Percentiles rank a stretch among this genome's conserved stretches.
These are phyloP conservation scores for Russula sp. DNA, from an alignment of 768 basidiomycete species.

Conservation along the genomic window DNA sequence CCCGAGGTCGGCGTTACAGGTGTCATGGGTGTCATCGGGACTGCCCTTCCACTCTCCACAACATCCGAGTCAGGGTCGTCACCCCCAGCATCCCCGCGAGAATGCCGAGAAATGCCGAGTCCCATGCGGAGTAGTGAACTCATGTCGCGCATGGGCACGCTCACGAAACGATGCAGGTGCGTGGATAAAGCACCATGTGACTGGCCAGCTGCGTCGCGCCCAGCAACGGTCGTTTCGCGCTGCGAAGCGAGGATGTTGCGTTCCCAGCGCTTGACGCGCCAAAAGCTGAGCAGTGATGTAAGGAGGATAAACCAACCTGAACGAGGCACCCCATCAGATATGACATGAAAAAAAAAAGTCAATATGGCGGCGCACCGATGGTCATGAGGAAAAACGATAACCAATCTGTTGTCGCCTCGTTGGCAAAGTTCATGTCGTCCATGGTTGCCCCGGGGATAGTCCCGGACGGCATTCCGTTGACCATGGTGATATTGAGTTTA, in stretches of 20 bases:
- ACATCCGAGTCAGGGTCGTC: conserved; percentile 1
- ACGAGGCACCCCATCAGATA: not conserved
- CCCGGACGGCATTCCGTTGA: conserved; percentile 14
- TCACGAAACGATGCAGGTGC: conserved; percentile 28
- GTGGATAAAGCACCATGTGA: conserved; percentile 14
- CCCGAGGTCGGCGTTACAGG: conserved; percentile 9
- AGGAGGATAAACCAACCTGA: conserved; percentile 81
- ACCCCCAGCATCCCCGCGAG: conserved; percentile 3
- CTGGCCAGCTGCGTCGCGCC: conserved; percentile 22
- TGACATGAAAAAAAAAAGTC: not conserved
- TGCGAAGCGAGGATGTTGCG: conserved; percentile 61
- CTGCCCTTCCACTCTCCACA: conserved; percentile 7
- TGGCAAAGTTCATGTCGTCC: conserved; percentile 17
- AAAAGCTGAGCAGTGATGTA: conserved; percentile 84
- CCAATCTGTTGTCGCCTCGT: conserved; percentile 81
- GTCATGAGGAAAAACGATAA: conserved; percentile 94
- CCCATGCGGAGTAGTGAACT: conserved; percentile 27
- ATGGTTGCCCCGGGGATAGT: conserved; percentile 12
- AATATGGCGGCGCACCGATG: conserved; percentile 41
- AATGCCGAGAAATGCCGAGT: conserved; percentile 25
- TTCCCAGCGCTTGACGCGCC: conserved; percentile 89
- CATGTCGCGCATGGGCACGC: conserved; percentile 24
- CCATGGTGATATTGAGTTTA: conserved; percentile 23
- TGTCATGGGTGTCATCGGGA: conserved; percentile 2
- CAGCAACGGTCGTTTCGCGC: conserved; percentile 26